Evolutionary conservation across 352 stramenopile species (phyloP).

Genomic region (Pythium folliculosum): DNA sequence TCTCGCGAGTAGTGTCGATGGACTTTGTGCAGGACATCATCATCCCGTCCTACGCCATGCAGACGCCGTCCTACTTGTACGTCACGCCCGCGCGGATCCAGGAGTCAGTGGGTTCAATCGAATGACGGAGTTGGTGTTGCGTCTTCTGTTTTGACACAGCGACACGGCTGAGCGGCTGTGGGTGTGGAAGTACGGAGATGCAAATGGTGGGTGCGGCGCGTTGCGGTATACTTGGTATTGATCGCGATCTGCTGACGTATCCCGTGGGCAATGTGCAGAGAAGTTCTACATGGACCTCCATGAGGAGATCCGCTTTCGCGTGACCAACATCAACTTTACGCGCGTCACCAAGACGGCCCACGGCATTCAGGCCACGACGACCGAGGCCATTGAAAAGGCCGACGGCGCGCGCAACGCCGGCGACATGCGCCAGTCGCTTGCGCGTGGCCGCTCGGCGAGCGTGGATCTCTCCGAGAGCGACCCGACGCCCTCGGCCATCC

Average conservation of each 20-base stretch:
- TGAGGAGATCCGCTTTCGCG: slow-evolving; percentile 85
- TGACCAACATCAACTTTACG: slow-evolving; percentile 91
- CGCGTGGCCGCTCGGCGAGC: slow-evolving; percentile 76
- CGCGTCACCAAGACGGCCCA: slow-evolving; percentile 87
- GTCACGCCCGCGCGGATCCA: background rate
- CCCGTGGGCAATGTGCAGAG: slow-evolving; percentile 30
- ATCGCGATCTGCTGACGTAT: background rate
- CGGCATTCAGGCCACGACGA: slow-evolving; percentile 84
- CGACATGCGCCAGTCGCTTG: slow-evolving; percentile 73
- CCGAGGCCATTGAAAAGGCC: slow-evolving; percentile 73
- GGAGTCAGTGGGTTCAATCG: too few relatives aligned
- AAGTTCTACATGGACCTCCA: slow-evolving; percentile 90
- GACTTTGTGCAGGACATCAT: slow-evolving; percentile 91
- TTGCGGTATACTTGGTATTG: background rate
- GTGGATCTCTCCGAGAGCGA: slow-evolving; percentile 84
- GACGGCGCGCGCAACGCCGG: slow-evolving; percentile 33
- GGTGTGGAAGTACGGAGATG: slow-evolving; percentile 88
- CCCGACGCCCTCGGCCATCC: slow-evolving; percentile 78
- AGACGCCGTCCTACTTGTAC: slow-evolving; percentile 88
- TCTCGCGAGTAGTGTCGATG: slow-evolving; percentile 64
- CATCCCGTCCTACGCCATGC: slow-evolving; percentile 86
- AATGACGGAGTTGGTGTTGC: background rate
- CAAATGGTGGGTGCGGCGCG: slow-evolving; percentile 43
- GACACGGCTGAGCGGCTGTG: slow-evolving; percentile 77
- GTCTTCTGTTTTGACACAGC: slow-evolving; percentile 24